phyloP scores from a whole-genome alignment of 176 grass and related monocot genomes.

The Rhynchospora breviuscula region DNA sequence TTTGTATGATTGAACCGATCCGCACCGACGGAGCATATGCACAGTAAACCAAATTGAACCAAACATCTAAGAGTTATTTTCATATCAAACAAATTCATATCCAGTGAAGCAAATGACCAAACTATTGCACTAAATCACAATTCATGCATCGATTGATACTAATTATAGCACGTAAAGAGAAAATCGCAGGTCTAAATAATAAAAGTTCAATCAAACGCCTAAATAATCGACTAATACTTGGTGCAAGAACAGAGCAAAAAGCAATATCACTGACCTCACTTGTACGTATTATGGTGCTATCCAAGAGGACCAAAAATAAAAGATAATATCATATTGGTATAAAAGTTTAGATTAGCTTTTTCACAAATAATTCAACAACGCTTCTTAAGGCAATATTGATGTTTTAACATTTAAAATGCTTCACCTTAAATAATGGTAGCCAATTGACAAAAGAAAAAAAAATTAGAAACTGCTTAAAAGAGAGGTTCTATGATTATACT shows the following conservation, averaged over 20 bases:
- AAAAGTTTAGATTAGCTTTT: not conserved
- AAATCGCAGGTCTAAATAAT: no score
- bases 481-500: constrained; percentile 26
- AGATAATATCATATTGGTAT: not conserved
- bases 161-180: no score
- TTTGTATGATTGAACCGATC: constrained; percentile 61
- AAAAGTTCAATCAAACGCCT: no score
- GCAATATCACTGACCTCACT: constrained; percentile 76
- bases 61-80: no score
- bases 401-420: not conserved
- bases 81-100: no score
- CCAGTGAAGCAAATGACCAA: no score
- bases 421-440: no score
- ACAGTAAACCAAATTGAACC: no score
- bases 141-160: no score
- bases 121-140: no score
- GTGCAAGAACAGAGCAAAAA: constrained; percentile 73
- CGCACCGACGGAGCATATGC: constrained; percentile 32
- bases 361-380: not conserved
- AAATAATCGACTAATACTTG: no score
- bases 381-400: not conserved
- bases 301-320: constrained; percentile 55
- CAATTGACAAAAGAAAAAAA: not conserved
- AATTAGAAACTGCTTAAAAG: not conserved
- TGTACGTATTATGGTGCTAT: constrained; percentile 74